phyloP scores from a whole-genome alignment of 2,329 filamentous ascomycete species.

The Monosporascus sp. region DNA sequence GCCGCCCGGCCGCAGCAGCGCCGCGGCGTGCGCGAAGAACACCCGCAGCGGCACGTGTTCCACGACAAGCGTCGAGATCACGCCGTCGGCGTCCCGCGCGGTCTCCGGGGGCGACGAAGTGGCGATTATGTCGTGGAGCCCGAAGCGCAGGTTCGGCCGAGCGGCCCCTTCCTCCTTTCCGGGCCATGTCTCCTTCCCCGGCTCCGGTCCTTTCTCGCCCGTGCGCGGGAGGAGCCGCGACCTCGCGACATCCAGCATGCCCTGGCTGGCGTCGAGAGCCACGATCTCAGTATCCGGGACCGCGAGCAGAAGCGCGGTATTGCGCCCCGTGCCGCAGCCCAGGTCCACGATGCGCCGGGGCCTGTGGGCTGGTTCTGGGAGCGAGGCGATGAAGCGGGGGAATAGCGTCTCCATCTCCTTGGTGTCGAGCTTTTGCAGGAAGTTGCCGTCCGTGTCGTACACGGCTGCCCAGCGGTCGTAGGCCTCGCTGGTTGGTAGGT shows the following conservation, averaged over 20 bases:
- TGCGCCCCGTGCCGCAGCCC: conserved; percentile 61
- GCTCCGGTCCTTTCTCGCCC: too few species aligned
- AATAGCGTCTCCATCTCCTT: conserved; percentile 47
- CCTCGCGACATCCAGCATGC: conserved; percentile 52
- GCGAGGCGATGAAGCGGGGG: conserved; percentile 37
- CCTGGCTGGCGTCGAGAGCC: conserved; percentile 50
- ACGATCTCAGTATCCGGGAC: conserved; percentile 35
- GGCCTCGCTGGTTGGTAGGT: conserved; percentile 27
- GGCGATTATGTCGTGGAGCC: conserved; percentile 34
- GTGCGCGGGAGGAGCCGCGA: conserved; percentile 22
- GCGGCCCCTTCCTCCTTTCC: background rate
- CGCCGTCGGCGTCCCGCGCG: conserved; percentile 30
- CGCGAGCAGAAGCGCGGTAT: conserved; percentile 47
- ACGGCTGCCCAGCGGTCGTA: conserved; percentile 34
- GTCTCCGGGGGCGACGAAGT: conserved; percentile 17
- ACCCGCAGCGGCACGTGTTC: conserved; percentile 53
- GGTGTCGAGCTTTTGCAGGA: conserved; percentile 60
- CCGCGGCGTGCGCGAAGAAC: conserved; percentile 43
- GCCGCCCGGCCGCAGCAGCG: conserved; percentile 41
- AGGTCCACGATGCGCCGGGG: conserved; percentile 49
- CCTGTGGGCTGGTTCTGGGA: conserved; percentile 15
- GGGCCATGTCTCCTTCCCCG: background rate
- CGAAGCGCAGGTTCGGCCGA: conserved; percentile 17
- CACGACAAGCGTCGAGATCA: conserved; percentile 58
- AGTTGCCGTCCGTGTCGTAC: conserved; percentile 63